phyloP scores from a whole-genome alignment of 345 rosid genomes.

The Anacardium occidentale region DNA sequence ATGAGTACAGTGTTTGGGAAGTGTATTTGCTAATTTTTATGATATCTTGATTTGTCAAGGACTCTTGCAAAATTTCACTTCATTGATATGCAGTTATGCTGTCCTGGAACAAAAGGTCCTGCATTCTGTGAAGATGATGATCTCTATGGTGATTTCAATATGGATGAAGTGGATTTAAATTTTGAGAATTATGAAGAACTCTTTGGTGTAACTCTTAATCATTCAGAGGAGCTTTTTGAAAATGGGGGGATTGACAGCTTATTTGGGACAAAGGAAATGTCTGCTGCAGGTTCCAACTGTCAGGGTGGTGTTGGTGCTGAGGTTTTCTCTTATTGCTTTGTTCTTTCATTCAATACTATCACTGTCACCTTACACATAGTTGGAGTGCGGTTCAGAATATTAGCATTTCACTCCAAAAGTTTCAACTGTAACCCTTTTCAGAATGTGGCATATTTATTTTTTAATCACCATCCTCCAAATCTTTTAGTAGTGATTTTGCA shows the following conservation, averaged over 20 bases:
- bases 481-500: background rate
- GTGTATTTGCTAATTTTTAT: background rate
- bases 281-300: slow-evolving; percentile 54
- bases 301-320: slow-evolving; percentile 60
- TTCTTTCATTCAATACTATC: slow-evolving; percentile 12
- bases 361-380: background rate
- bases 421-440: background rate
- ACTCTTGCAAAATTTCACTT: slow-evolving; percentile 15
- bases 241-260: slow-evolving; percentile 85
- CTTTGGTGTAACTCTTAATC: slow-evolving; percentile 75
- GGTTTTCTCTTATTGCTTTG: slow-evolving; percentile 46
- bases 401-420: background rate
- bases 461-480: background rate
- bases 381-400: background rate
- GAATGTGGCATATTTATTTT: background rate
- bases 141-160: slow-evolving; percentile 56
- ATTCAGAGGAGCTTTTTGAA: slow-evolving; percentile 75
- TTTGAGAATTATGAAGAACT: slow-evolving; percentile 95
- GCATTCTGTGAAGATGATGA: slow-evolving; percentile 55
- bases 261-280: slow-evolving; percentile 58
- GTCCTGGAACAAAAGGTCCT: slow-evolving; percentile 41
- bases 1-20: background rate
- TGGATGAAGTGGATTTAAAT: slow-evolving; percentile 82
- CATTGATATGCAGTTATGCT: slow-evolving; percentile 41
- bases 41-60: slow-evolving; percentile 13